phyloP scores from a whole-genome alignment of 2,329 filamentous ascomycete genomes.

The Neocucurbitaria cava region DNA sequence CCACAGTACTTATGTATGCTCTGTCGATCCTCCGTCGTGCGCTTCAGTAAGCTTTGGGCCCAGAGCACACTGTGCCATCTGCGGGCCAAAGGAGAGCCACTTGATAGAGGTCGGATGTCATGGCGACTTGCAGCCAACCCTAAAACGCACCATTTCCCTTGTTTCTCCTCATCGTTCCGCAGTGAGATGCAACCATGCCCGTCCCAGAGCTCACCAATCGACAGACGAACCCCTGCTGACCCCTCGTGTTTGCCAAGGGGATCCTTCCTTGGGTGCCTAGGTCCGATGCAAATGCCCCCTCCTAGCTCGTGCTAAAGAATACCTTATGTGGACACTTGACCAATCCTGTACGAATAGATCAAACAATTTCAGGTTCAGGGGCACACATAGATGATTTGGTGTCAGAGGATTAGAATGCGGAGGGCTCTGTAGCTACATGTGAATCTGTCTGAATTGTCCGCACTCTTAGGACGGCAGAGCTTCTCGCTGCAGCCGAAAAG shows the following conservation, averaged over 20 bases:
- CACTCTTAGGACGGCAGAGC: neutral
- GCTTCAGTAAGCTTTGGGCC: neutral
- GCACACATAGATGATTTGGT: neutral
- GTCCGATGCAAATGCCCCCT: neutral
- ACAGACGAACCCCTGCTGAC: neutral
- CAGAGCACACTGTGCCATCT: neutral
- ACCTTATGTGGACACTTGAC: neutral
- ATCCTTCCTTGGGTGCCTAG: neutral
- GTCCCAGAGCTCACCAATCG: neutral
- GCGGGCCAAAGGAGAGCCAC: neutral
- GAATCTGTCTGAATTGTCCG: neutral
- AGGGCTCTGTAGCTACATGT: neutral
- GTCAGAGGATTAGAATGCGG: too few species aligned
- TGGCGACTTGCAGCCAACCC: neutral
- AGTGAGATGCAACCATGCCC: neutral
- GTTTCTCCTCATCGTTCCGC: neutral
- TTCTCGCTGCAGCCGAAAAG: constrained; percentile 36
- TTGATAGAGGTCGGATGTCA: neutral
- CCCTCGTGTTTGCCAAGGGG: constrained; percentile 3
- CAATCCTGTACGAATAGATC: too few species aligned
- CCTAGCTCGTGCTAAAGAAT: neutral
- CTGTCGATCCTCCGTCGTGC: neutral
- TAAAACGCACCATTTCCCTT: constrained; percentile 6
- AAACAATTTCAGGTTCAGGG: too few species aligned
- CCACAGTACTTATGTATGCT: neutral